Evolutionary conservation across 495 filamentous ascomycete genomes (phyloP).

Genomic region (Aspergillus campestris): DNA sequence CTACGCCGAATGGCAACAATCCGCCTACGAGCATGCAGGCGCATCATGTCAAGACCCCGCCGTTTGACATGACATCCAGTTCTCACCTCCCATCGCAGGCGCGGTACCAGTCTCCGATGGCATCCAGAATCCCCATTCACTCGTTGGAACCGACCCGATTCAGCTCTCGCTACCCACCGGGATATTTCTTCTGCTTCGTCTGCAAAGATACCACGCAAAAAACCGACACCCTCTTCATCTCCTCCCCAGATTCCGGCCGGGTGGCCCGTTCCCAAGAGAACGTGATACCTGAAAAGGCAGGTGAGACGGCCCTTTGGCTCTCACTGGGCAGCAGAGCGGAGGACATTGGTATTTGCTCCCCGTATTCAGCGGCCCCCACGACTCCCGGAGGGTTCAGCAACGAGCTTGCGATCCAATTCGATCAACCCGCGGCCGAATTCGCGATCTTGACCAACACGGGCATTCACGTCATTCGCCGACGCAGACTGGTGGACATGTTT

Average conservation of each 20-base stretch:
- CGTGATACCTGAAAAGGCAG: conserved; percentile 37
- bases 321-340: conserved; percentile 60
- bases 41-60: conserved; percentile 89
- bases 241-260: conserved; percentile 76
- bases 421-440: conserved; percentile 68
- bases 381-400: conserved; percentile 84
- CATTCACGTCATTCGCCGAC: conserved; percentile 72
- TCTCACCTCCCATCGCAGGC: conserved; percentile 21
- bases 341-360: conserved; percentile 66
- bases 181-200: conserved; percentile 82
- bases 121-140: conserved; percentile 28
- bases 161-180: conserved; percentile 68
- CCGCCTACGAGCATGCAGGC: conserved; percentile 95
- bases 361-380: conserved; percentile 56
- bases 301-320: conserved; percentile 70
- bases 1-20: conserved; percentile 42
- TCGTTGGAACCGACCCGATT: conserved; percentile 46
- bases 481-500: conserved; percentile 88
- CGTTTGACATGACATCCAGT: conserved; percentile 34
- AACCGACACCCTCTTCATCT: conserved; percentile 67
- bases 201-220: conserved; percentile 41
- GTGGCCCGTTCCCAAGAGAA: conserved; percentile 54
- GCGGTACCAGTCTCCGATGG: conserved; percentile 18
- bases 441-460: conserved; percentile 87
- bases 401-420: conserved; percentile 89